phyloP scores from a whole-genome alignment of 192 early-diverging fungal species.

The Geranomyces michiganensis region DNA sequence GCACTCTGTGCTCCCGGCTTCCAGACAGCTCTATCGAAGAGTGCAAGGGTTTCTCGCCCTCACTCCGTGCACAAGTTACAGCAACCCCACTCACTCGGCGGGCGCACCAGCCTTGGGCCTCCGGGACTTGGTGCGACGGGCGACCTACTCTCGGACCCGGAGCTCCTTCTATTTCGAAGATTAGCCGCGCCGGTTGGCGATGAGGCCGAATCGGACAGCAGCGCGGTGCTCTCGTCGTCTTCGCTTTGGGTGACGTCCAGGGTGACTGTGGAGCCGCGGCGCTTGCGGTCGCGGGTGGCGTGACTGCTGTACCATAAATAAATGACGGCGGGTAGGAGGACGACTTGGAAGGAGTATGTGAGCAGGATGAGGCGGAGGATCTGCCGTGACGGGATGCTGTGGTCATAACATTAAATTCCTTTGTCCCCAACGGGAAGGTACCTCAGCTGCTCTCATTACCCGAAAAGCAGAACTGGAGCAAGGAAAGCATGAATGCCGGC shows the following conservation, averaged over 20 bases:
- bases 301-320: constrained; percentile 28
- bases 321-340: constrained; percentile 22
- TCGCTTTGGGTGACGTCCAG: background rate
- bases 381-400: constrained; percentile 16
- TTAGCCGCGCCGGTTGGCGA: background rate
- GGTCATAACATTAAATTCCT: background rate
- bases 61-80: too few species aligned
- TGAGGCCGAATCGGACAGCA: constrained; percentile 9
- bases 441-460: constrained; percentile 3
- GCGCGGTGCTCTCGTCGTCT: constrained; percentile 18
- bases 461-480: constrained; percentile 23
- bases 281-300: background rate
- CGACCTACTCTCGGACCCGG: background rate
- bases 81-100: background rate
- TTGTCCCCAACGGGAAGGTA: background rate
- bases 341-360: constrained; percentile 32
- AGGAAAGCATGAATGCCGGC: constrained; percentile 26
- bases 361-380: constrained; percentile 25
- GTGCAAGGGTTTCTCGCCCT: too few species aligned
- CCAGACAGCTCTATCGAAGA: background rate
- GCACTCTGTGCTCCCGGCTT: background rate
- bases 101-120: background rate
- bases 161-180: constrained; percentile 10
- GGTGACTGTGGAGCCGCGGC: background rate
- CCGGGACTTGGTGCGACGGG: background rate